Evolutionary conservation across 345 rosid species (phyloP), one percentile per base, ranked within the genome.

Genomic region (Eucalyptus marginata): DNA sequence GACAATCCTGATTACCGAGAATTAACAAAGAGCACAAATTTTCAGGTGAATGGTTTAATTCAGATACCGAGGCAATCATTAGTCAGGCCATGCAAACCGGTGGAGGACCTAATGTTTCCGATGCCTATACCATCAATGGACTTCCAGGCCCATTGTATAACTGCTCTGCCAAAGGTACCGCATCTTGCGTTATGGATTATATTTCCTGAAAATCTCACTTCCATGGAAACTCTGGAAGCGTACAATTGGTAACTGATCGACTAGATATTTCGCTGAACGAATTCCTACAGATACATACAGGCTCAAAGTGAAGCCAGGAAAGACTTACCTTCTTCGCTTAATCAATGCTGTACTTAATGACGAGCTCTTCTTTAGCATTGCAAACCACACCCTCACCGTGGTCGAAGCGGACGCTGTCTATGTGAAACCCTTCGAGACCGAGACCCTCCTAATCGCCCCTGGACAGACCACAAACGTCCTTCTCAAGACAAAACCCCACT

Each of bases 1-100:
- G 68, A 13, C 17, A 5, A 29, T 62, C 29, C 16, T 13, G 17
- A 62, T 29, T 2, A 64, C 3, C 10, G 76, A 64, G 10, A 64
- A 64, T n/a, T 64, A 43, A 18, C 3, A 2, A 25, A 33, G 36
- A 87, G 25, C 36, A 58, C 86, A 29, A 46, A 87, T 11, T 84
- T 90, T 71, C 92, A 95, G 98, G 97, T 86, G 99, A 96, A 90
- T 96, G 97, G 99, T 94, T 93, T 87, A 96, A 96, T 85, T 83
- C 92, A 33, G 95, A 96, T 89, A 49, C 97, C 51, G 99, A 94
- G 92, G 97, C 96, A 86, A 90, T 96, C 62, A 94, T 95, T 20
- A 94, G 58, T 15, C 98, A 95, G 87, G 97, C 98, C 71, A 88
- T 95, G 10, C 95, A 93, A 88, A 94, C 95, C 29, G 98, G 98